Evolutionary conservation across 345 rosid species (phyloP), one percentile per base, ranked within the genome.

Genomic region (Populus ilicifolia): DNA sequence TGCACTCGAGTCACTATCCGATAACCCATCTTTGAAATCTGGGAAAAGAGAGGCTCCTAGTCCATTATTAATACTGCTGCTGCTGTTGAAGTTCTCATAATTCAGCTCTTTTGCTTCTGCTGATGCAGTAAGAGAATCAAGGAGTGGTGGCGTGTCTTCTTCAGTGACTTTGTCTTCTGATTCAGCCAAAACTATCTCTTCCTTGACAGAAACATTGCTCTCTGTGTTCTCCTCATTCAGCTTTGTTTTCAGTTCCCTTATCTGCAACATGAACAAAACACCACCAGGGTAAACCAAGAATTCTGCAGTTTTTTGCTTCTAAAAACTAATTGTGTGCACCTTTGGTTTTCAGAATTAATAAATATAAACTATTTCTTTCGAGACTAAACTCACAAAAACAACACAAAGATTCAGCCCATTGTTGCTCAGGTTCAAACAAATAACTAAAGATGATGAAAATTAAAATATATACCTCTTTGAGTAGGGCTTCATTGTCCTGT

Each of bases 1-100:
- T 0, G 97, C 99, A 71, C 98, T 90, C 5, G 97, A 90, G 71
- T 92, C 98, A 50, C 99, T 93, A 44, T 93, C 99, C 1, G 99
- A 92, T 1, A 96, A 92, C 72, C 96, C 98, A 27, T 89, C 97
- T 79, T 85, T 86, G 76, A 83, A 70, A 75, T 88, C 91, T 1
- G 90, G 86, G 79, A 88, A 90, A 21, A 90, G 77, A 17, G 80
- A 70, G 62, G 78, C 76, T 6, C 69, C 81, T 2, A 29, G n/a
- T 38, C 71, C 71, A 11, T 18, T 35, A 68, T 68, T 35, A n/a
- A 69, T 44, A 69, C 74, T 18, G 62, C 65, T 75, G 78, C 21
- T 69, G 56, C 67, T 84, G 56, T 83, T 83, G 73, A 86, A 86
- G 79, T 83, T 85, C 48, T 88, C 85, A 54, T 79, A 89, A 75